Evolutionary conservation across 306 rosid species (phyloP), one percentile per base, ranked within the genome.

Genomic region (Senna tora): DNA sequence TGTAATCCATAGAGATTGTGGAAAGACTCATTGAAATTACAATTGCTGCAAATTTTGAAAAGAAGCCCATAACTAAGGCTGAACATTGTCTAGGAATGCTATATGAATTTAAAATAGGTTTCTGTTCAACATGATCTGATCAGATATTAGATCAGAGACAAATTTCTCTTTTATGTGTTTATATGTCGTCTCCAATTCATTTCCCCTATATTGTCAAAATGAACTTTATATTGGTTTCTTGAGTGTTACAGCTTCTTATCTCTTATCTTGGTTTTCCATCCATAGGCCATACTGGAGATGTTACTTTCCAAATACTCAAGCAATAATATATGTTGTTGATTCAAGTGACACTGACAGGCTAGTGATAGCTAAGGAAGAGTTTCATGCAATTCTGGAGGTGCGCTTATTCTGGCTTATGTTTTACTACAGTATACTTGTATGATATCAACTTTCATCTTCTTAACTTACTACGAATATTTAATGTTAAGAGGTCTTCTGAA

Each of bases 261-360:
- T 75, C 58, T 62, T 74, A 10, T 75, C 25, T 78, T 58, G 58
- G 33, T 58, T 76, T 49, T 22, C 73, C 57, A 32, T 77, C 65
- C 53, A 21, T 83, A 95, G 99, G 84, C 99, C 99, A 55, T 95
- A 95, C 65, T 95, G 99, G 99, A 95, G 99, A 82, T 95, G 99
- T 87, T 95, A 95, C 79, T 95, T 95, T 80, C 99, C 99, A 76
- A 95, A 95, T 78, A 95, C 99, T 50, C 99, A 95, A 83, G 99
- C 99, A 77, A 95, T 95, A 79, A 89, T 95, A 56, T 95, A 95
- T 84, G 99, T 95, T 33, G 88, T 91, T 63, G 99, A 95, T 80
- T 91, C 99, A 62, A 95, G 99, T 66, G 99, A 95, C 80, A 87
- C 90, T 9, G 99, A 95, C 74, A 89, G 99, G 84, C 89, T 95